Base-by-base conservation (phyloP, 257 asterid species). In the Fraxinus quadrangulata region DNA sequence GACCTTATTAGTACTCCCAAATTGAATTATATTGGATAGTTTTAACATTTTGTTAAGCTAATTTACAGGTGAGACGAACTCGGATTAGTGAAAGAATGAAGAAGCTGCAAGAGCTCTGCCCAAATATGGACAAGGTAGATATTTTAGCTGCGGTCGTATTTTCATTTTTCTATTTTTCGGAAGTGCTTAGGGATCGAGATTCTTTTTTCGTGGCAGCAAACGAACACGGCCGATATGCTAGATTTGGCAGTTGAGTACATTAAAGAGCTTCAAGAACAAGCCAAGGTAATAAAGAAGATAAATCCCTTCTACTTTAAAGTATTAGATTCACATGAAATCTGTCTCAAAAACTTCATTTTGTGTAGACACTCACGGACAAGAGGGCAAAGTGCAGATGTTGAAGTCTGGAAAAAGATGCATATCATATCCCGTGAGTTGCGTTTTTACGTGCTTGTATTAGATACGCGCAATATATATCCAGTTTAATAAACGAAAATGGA, bases 201-300 rank as follows among this genome's bases (percentile, higher is more conserved):
- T n/a, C 33, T 72, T 66, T 40, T 19, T 6, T 76, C 5, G 61
- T 75, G 78, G 81, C 91, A 93, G 97, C 98, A 93, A 91, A 83
- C 96, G 23, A 93, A 88, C 93, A 91, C 97, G 33, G 96, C 98
- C 42, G 93, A 93, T 78, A 93, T 93, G 98, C 59, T 93, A 85
- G 98, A 93, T 76, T 78, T 89, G 91, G 98, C 97, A 70, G 93
- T 91, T 86, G 92, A 91, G 73, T 85, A 84, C 92, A 93, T 93
- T 81, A 93, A 91, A 90, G 93, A 83, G 84, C 96, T 93, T 79
- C 96, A 93, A 79, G 84, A 82, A 45, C 90, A 91, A 80, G 92
- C 89, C 71, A 84, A 86, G 89, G 98, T 93, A 91, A 82, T 68
- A 12, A 19, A 72, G 63, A 67, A 14, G 39, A 74, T 28, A 51